Conservation (phyloP, 108 stramenopile species). For the Aurantiochytrium sp. region DNA sequence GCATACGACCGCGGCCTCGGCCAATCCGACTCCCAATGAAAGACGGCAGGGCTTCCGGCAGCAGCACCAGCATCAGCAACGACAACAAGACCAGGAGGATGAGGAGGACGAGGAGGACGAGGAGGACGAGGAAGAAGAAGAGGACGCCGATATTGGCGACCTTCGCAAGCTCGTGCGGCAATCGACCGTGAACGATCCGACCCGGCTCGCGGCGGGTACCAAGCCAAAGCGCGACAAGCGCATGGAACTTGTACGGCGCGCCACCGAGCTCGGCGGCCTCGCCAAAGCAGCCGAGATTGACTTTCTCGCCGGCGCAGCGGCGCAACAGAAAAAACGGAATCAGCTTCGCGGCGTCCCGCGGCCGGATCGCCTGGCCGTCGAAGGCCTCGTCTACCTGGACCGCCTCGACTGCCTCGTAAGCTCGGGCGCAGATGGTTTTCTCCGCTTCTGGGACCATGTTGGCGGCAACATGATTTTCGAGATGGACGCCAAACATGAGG, state of each 20-base stretch:
- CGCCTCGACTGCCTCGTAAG: neutral
- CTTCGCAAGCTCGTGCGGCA: neutral
- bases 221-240: neutral
- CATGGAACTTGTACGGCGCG: neutral
- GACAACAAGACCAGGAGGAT: neutral
- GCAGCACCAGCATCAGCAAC: neutral
- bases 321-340: neutral
- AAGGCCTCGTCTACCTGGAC: neutral
- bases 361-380: conserved; percentile 12
- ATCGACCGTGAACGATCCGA: neutral
- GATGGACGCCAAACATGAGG: neutral
- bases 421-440: conserved; percentile 9
- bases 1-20: neutral
- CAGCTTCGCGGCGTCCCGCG: neutral
- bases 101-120: neutral
- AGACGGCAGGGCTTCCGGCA: neutral
- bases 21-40: neutral
- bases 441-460: conserved; percentile 14
- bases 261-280: neutral
- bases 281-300: neutral
- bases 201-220: neutral
- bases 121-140: neutral
- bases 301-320: neutral
- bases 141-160: neutral
- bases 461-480: neutral